Evolutionary conservation across 2,329 filamentous ascomycete genomes (phyloP).

Genomic region (Grosmannia penicillata): DNA sequence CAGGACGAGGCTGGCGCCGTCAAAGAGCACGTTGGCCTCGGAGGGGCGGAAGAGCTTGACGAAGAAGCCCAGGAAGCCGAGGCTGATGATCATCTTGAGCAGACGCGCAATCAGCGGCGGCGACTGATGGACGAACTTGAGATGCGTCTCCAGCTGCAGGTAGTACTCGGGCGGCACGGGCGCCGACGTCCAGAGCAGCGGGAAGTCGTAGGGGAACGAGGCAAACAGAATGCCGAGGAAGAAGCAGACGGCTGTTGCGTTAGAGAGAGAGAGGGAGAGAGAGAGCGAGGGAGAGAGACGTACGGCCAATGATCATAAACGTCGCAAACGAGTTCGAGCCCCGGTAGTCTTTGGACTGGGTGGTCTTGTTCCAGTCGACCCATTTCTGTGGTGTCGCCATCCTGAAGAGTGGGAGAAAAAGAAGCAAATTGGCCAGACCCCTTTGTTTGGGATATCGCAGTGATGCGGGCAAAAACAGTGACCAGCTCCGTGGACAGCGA

Average conservation of each 20-base stretch:
- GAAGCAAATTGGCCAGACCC: too few species aligned
- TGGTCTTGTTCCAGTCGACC: conserved; percentile 42
- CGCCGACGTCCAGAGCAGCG: conserved; percentile 65
- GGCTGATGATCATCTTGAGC: conserved; percentile 81
- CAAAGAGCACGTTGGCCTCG: conserved; percentile 93
- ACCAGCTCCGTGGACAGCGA: too few species aligned
- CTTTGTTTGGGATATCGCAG: too few species aligned
- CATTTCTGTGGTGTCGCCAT: conserved; percentile 12
- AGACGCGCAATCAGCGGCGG: conserved; percentile 87
- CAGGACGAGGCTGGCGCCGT: conserved; percentile 64
- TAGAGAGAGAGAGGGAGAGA: conserved; percentile 4
- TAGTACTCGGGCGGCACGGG: conserved; percentile 55
- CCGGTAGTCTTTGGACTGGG: conserved; percentile 40
- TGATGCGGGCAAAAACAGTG: too few species aligned
- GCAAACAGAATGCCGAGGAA: conserved; percentile 97
- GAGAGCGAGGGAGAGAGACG: conserved; percentile 22
- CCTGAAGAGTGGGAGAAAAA: not conserved
- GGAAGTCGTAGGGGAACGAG: conserved; percentile 89
- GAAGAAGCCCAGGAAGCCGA: conserved; percentile 78
- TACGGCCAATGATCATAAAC: conserved; percentile 92
- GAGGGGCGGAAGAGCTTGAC: conserved; percentile 88
- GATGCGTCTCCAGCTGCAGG: conserved; percentile 74
- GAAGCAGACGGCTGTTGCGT: conserved; percentile 66
- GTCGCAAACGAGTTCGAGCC: conserved; percentile 72
- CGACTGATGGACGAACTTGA: conserved; percentile 79